Base-by-base conservation (phyloP, 352 stramenopile genomes). In the Phytophthora pinifolia region DNA sequence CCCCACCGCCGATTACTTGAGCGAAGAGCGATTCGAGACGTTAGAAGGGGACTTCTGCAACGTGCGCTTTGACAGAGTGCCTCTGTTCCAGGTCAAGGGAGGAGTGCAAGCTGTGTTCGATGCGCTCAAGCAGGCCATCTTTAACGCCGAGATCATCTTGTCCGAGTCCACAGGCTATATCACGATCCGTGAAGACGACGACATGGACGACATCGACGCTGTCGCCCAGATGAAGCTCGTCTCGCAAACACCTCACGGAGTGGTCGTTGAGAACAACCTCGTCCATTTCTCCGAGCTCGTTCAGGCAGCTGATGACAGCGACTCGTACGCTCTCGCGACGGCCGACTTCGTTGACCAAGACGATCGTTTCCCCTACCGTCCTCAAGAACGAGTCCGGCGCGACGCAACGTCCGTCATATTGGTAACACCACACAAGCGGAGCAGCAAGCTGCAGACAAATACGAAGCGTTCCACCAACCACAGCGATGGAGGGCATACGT, bases 321-420 rank as follows among this genome's bases (percentile, higher is more conserved):
- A n/a, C n/a, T n/a, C n/a, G n/a, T n/a, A n/a, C n/a, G n/a, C n/a
- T n/a, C n/a, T n/a, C n/a, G n/a, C n/a, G n/a, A n/a, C n/a, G n/a
- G n/a, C 15, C 57, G 50, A 65, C 10, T 76, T 67, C 13, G 69
- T 83, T 4, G 55, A 83, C 25, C 32, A 70, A 20, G 69, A 83
- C 53, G 69, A 73, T 6, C 43, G 71, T 27, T 65, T 75, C 6
- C 72, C 72, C 13, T 79, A 76, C 51, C 45, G 46, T 3, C 58
- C 72, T 3, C 25, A 46, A 4, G 61, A 77, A 31, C 58, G 61
- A 6, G n/a, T 68, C 29, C 52, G 56, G 13, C 66, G 68, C 22
- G 71, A 80, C 29, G 55, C 61, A 14, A 72, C 54, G 9, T 59
- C 53, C 13, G 49, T 78, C 2, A 15, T 73, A 2, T 29, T 62